Evolutionary conservation across 2,329 filamentous ascomycete species (phyloP), one percentile per base, ranked within the genome.

Genomic region (Colletotrichum gloeosporioides): DNA sequence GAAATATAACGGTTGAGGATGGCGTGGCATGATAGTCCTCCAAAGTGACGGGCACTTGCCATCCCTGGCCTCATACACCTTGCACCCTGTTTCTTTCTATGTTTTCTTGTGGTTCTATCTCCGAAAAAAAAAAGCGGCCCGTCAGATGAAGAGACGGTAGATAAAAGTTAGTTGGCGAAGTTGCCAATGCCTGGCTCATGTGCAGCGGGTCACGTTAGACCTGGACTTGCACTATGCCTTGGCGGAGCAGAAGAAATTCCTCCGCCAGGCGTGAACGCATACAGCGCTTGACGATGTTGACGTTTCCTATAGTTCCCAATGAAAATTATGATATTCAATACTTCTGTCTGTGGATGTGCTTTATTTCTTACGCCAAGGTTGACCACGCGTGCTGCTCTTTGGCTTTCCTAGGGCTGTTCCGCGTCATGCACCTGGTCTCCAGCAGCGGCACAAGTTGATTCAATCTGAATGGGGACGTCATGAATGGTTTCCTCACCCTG

Each of bases 1-100:
- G 57, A 65, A 16, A 72, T 44, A 86, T 82, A 80, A 88, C 87
- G 87, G 83, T 82, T 81, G 85, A 86, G 86, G 87, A 88, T 86
- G 87, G 87, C 84, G 84, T 87, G 83, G 82, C 81, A 71, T 66
- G 65, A 61, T 75, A 68, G 39, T 79, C 68, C 72, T 70, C 63
- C 64, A 34, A 65, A 73, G 78, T 76, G 75, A 79, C 32, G 69
- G 71, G 61, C 70, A 49, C 76, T 72, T 79, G 81, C 82, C 83
- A 85, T 85, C 86, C 86, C 86, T 88, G 86, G 85, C 86, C 86
- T 86, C 82, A 71, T 39, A 67, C 18, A 72, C 36, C 27, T 39
- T 64, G 31, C 39, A 49, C 44, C 34, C 62, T 49, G 18, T 53
- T 67, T 44, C 8, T 44, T 63, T 55, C 15, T 69, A 61, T 78